These are phyloP conservation scores for Gloeostereum incarnatum DNA, from an alignment of 768 basidiomycete genomes.

Conservation along the genomic window DNA sequence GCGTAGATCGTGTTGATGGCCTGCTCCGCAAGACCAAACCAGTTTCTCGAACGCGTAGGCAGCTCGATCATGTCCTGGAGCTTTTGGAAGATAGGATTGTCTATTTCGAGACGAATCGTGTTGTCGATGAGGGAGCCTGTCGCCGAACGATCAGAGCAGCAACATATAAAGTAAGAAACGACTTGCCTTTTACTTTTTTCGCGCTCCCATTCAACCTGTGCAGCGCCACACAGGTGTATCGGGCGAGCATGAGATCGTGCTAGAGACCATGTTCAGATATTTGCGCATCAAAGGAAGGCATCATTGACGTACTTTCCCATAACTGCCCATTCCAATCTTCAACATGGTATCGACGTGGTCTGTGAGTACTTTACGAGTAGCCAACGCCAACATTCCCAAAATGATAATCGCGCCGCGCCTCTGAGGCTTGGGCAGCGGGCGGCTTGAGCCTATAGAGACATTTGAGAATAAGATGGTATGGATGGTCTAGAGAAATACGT, in stretches of 20 bases:
- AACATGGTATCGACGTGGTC: conserved; percentile 82
- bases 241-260: conserved; percentile 83
- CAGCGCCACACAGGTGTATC: conserved; percentile 90
- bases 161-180: background rate
- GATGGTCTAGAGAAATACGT: conserved; percentile 18
- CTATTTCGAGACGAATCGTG: conserved; percentile 79
- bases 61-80: conserved; percentile 74
- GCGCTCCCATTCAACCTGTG: conserved; percentile 89
- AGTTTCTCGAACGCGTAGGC: conserved; percentile 79
- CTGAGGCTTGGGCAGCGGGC: conserved; percentile 70
- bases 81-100: conserved; percentile 75
- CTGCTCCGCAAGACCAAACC: conserved; percentile 97
- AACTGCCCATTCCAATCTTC: conserved; percentile 75
- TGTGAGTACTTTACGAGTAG: conserved; percentile 61
- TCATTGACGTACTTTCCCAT: conserved; percentile 57
- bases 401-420: conserved; percentile 94
- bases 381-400: conserved; percentile 92
- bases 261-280: conserved; percentile 18
- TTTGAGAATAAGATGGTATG: background rate
- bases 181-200: conserved; percentile 91
- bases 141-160: background rate
- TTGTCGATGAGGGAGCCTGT: conserved; percentile 84
- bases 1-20: conserved; percentile 94
- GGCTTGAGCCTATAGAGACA: conserved; percentile 49
- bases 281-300: background rate